Evolutionary conservation across 345 rosid genomes (phyloP), one percentile per base, ranked within the genome.

Genomic region (Leavenworthia alabamica): DNA sequence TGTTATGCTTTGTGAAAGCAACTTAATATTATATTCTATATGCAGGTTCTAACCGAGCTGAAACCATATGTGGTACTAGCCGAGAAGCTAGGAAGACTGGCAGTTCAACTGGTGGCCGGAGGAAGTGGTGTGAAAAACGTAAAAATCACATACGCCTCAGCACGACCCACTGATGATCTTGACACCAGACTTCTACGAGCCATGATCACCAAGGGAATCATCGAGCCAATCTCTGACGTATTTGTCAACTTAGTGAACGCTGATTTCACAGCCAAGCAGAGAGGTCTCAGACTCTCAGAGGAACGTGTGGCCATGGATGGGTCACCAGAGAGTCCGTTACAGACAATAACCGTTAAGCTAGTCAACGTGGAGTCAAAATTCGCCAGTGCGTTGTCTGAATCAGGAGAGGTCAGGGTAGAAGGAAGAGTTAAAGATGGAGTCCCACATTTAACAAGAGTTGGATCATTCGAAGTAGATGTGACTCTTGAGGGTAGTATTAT

Each of bases 171-270:
- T 3, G 95, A 89, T 35, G 95, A 89, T 55, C 88, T 89, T 1
- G 97, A 89, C 85, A 89, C 97, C 10, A 89, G 97, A 71, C 81
- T 89, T 47, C 81, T 86, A 27, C 82, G 97, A n/a, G 97, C 97
- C 51, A 86, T 89, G 97, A 86, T 86, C 73, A 81, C 77, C 17
- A 86, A 86, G 80, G 97, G 95, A 56, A 68, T 86, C 53, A 84
- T 89, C 8, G 97, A 89, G 71, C 95, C 97, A 39, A 89, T 89
- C 67, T 86, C 95, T 39, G 66, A 73, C 53, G 94, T 86, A 29
- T 89, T 81, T 22, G 86, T 89, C 45, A 89, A 89, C 81, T 74
- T 89, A 70, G 95, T 89, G 27, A 89, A 89, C 60, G 97, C 97
- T 7, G 97, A 86, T 71, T 86, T 78, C 77, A 80, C 97, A 37